Conservation (phyloP, 805 yeast species). For the Komagataella populi region DNA sequence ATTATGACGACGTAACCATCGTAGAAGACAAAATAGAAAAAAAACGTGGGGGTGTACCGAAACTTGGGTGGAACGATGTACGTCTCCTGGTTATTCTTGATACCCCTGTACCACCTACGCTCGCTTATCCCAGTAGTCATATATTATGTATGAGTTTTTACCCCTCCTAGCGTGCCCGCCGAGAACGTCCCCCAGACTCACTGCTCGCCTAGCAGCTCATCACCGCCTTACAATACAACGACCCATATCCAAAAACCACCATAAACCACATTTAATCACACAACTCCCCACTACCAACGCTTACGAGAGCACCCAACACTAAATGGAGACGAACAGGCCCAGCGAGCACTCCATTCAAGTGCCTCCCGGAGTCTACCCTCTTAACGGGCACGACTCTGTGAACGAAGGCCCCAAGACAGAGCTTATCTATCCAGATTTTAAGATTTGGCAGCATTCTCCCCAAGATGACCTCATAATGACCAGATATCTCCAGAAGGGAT, state of each 20-base stretch:
- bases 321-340: not conserved
- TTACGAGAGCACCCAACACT: not conserved
- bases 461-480: slow-evolving; percentile 41
- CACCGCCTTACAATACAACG: not conserved
- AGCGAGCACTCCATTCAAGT: not conserved
- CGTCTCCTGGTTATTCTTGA: not conserved
- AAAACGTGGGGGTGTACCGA: not conserved
- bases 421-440: slow-evolving; percentile 48
- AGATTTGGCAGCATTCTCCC: slow-evolving; percentile 51
- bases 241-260: not conserved
- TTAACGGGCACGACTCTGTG: slow-evolving; percentile 3
- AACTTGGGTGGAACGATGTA: not conserved
- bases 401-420: not conserved
- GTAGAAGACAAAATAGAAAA: not conserved
- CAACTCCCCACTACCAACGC: not conserved
- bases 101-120: not conserved
- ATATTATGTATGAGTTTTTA: not conserved
- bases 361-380: slow-evolving; percentile 2
- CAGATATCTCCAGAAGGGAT: slow-evolving; percentile 56
- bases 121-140: not conserved
- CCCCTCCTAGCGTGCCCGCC: not conserved
- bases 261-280: not conserved
- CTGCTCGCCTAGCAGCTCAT: not conserved
- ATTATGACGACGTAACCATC: not conserved
- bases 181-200: not conserved